These are phyloP conservation scores for Hansenula sp. DNA, from an alignment of 1,139 yeast species.

Conservation along the genomic window DNA sequence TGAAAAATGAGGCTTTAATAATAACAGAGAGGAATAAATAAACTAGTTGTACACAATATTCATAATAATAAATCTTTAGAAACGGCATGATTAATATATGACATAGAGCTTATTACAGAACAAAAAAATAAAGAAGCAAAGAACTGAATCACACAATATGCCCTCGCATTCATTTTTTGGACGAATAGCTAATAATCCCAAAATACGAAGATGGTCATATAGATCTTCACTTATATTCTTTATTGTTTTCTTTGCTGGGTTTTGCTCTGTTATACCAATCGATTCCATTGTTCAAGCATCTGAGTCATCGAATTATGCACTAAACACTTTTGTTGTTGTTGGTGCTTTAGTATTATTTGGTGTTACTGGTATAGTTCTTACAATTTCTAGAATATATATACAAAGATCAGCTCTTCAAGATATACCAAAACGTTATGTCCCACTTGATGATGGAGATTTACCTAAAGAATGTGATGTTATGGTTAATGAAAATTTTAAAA, in stretches of 20 bases:
- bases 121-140: background rate
- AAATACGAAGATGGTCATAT: constrained; percentile 36
- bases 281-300: constrained; percentile 70
- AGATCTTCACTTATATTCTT: constrained; percentile 51
- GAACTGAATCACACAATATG: background rate
- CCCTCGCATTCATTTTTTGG: background rate
- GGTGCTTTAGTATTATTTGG: constrained; percentile 64
- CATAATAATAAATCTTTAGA: no score
- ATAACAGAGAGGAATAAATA: no score
- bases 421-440: constrained; percentile 73
- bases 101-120: background rate
- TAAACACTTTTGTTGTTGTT: constrained; percentile 73
- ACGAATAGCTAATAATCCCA: background rate
- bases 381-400: constrained; percentile 50
- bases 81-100: background rate
- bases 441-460: constrained; percentile 57
- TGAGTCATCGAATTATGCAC: constrained; percentile 42
- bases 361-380: constrained; percentile 42
- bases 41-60: no score
- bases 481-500: constrained; percentile 38
- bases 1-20: no score
- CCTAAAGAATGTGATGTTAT: constrained; percentile 42
- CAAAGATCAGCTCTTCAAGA: constrained; percentile 59
- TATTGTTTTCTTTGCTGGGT: constrained; percentile 45
- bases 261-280: constrained; percentile 66